These are phyloP conservation scores for Trichoderma atroviride DNA, from an alignment of 2,329 filamentous ascomycete species.

Conservation along the genomic window DNA sequence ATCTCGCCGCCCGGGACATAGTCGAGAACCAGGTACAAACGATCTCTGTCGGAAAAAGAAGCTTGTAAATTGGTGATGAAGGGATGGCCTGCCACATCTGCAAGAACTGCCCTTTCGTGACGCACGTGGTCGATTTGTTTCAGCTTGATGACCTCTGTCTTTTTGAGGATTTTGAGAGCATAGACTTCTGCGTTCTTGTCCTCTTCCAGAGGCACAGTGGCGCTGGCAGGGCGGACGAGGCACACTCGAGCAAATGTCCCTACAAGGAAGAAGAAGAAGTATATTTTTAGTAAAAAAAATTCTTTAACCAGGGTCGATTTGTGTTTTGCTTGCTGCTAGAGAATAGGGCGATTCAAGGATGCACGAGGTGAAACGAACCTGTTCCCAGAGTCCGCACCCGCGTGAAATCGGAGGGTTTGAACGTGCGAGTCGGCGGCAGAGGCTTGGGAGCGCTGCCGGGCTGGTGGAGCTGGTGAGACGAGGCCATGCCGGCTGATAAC, in stretches of 20 bases:
- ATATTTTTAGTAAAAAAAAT: neutral
- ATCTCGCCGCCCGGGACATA: conserved; percentile 84
- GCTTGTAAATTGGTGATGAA: conserved; percentile 80
- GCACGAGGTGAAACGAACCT: conserved; percentile 50
- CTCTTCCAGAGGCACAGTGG: conserved; percentile 42
- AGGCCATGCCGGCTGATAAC: conserved; percentile 22
- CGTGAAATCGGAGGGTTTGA: conserved; percentile 61
- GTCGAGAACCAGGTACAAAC: conserved; percentile 80
- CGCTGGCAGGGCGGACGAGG: conserved; percentile 67
- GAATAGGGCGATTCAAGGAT: neutral
- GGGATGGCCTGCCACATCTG: conserved; percentile 76
- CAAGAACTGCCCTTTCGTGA: conserved; percentile 78
- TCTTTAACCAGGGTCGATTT: neutral
- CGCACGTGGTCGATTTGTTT: conserved; percentile 88
- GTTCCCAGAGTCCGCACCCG: conserved; percentile 77
- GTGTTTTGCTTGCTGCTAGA: conserved; percentile 14
- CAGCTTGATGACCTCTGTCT: conserved; percentile 73
- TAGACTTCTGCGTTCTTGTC: conserved; percentile 59
- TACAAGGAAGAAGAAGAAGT: conserved; percentile 34
- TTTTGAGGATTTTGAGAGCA: conserved; percentile 78
- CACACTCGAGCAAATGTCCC: conserved; percentile 83
- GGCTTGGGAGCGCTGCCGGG: conserved; percentile 26
- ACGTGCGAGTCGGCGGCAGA: conserved; percentile 36
- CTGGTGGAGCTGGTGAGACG: conserved; percentile 21
- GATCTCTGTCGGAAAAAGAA: conserved; percentile 78